These are phyloP conservation scores for Trametes gibbosa DNA, from an alignment of 768 basidiomycete genomes.

Conservation along the genomic window DNA sequence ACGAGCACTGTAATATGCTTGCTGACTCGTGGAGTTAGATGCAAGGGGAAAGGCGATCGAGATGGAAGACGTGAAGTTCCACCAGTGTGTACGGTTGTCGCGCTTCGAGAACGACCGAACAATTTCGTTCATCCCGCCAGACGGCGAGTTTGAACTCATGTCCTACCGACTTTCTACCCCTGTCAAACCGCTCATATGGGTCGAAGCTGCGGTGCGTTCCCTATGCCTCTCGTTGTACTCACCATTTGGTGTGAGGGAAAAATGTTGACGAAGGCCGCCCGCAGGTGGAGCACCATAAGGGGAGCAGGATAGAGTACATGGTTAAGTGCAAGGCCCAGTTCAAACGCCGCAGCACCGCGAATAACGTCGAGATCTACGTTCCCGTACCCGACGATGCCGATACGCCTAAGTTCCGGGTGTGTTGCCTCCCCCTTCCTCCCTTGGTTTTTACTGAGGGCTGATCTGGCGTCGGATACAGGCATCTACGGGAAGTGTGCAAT, in stretches of 20 bases:
- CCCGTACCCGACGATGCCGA: conserved; percentile 99
- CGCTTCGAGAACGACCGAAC: conserved; percentile 99
- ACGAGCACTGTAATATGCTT: background rate
- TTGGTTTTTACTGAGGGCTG: background rate
- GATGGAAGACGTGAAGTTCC: conserved; percentile 99
- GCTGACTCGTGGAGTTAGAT: conserved; percentile 44
- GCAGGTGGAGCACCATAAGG: conserved; percentile 76
- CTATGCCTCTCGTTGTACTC: too few species aligned
- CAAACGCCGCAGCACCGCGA: conserved; percentile 93
- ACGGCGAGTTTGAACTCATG: conserved; percentile 99
- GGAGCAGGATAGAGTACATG: conserved; percentile 93
- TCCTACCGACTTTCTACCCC: conserved; percentile 94
- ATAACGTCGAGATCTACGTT: conserved; percentile 98
- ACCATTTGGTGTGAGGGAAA: too few species aligned
- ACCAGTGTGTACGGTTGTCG: conserved; percentile 96
- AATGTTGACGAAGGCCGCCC: background rate
- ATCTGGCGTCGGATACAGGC: conserved; percentile 48
- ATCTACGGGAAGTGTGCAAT: conserved; percentile 92
- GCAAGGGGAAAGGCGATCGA: conserved; percentile 97
- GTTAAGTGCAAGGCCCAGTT: conserved; percentile 97
- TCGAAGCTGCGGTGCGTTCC: conserved; percentile 77
- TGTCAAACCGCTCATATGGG: conserved; percentile 96
- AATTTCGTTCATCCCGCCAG: conserved; percentile 98
- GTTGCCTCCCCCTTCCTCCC: background rate
- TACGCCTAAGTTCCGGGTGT: conserved; percentile 94